phyloP scores from a whole-genome alignment of 306 rosid genomes.

The Sphenostylis stenocarpa region DNA sequence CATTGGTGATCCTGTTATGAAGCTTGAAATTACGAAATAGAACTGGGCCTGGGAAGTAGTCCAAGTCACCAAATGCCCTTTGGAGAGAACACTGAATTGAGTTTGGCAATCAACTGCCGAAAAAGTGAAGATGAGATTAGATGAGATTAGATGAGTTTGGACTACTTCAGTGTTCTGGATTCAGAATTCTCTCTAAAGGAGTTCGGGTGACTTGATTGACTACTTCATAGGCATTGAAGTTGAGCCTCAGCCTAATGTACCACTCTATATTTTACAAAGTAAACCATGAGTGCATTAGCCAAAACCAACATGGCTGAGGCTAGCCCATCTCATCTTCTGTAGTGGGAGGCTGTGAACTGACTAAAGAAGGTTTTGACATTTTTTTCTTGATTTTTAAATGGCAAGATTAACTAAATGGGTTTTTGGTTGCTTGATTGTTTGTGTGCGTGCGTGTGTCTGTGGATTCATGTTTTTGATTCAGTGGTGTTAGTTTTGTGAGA shows the following conservation, averaged over 20 bases:
- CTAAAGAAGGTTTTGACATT: background rate
- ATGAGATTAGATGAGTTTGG: too few relatives aligned
- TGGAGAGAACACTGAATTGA: background rate
- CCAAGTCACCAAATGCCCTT: background rate
- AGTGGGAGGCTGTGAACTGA: background rate
- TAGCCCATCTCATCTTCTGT: background rate
- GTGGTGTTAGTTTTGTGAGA: conserved; percentile 15
- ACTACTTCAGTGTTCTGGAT: too few relatives aligned
- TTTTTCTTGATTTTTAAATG: background rate
- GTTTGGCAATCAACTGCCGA: background rate
- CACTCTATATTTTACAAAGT: background rate
- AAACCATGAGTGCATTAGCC: background rate
- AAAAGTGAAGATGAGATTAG: too few relatives aligned
- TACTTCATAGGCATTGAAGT: background rate
- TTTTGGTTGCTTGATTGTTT: background rate
- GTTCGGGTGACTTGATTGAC: too few relatives aligned
- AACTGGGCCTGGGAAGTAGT: background rate
- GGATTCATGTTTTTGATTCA: background rate
- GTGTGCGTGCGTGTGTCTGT: too few relatives aligned
- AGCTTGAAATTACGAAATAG: background rate
- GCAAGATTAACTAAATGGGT: background rate
- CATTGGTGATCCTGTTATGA: background rate
- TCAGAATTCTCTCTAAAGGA: too few relatives aligned
- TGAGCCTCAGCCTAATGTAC: background rate
- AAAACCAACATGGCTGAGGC: background rate